Percentiles rank a stretch among this genome's conserved stretches.
phyloP scores from a whole-genome alignment of 2,329 filamentous ascomycete species.

The Grosmannia penicillata region DNA sequence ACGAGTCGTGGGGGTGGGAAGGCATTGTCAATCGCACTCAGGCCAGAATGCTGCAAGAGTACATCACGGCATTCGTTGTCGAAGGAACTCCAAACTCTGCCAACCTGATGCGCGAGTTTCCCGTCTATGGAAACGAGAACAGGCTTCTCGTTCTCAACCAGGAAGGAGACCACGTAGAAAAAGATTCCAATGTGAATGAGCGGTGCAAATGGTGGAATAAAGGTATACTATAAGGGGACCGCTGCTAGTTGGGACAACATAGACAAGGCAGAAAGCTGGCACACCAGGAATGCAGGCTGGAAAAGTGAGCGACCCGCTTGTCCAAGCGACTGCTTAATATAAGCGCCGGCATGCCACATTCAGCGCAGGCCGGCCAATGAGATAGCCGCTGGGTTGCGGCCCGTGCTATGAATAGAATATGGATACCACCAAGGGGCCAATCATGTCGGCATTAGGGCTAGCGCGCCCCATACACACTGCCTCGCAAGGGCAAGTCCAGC shows the following conservation, averaged over 20 bases:
- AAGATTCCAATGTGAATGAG: not conserved
- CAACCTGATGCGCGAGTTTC: not conserved
- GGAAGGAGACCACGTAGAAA: not conserved
- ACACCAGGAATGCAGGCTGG: no score
- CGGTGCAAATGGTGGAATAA: not conserved
- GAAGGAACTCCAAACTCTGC: not conserved
- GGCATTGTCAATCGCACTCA: not conserved
- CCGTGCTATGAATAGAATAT: slow-evolving; percentile 2
- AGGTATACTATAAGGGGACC: not conserved
- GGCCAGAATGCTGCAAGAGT: slow-evolving; percentile 1
- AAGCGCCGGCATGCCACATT: slow-evolving; percentile 2
- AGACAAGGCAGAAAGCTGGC: no score
- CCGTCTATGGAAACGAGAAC: not conserved
- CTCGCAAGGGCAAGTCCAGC: not conserved
- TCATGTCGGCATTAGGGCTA: not conserved
- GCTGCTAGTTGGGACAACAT: no score
- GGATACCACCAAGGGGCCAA: not conserved
- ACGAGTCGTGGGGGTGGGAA: slow-evolving; percentile 1
- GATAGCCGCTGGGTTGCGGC: not conserved
- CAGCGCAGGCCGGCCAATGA: not conserved
- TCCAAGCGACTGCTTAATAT: no score
- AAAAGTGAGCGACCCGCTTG: no score
- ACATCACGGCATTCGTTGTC: not conserved
- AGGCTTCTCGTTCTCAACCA: not conserved
- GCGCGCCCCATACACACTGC: not conserved